A percentile compares a stretch with the other conserved stretches of the same genome.
phyloP scores from a whole-genome alignment of 108 stramenopile genomes.

The Cyclostephanos tholiformis region DNA sequence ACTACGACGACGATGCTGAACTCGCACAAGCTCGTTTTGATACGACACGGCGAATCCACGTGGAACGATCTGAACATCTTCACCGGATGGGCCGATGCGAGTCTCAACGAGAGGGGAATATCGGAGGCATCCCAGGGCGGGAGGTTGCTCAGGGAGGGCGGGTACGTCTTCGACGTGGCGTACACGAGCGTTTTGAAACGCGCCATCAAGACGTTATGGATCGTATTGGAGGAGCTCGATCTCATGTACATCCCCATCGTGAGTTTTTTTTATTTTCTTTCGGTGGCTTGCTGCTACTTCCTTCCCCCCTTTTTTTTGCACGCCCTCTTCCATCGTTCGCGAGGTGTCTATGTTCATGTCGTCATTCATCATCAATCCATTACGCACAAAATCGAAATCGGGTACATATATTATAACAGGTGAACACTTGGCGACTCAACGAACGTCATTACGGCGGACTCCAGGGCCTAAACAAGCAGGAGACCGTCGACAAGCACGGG shows the following conservation, averaged over 20 bases:
- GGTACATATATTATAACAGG: too few species aligned
- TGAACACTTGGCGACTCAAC: conserved; percentile 89
- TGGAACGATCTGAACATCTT: conserved; percentile 91
- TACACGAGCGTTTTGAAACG: conserved; percentile 97
- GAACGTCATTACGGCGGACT: conserved; percentile 93
- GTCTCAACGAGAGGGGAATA: conserved; percentile 85
- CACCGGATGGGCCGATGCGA: conserved; percentile 95
- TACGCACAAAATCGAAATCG: background rate
- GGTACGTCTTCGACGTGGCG: conserved; percentile 85
- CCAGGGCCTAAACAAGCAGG: conserved; percentile 96
- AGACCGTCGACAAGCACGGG: conserved; percentile 95
- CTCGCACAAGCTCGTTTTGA: conserved; percentile 48
- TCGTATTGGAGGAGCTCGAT: conserved; percentile 84
- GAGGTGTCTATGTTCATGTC: too few species aligned
- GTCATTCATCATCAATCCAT: too few species aligned
- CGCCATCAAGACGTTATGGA: conserved; percentile 91
- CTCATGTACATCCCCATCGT: conserved; percentile 94
- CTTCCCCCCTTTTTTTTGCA: too few species aligned
- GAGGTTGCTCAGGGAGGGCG: conserved; percentile 71
- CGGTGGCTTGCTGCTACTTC: too few species aligned
- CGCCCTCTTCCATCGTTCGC: too few species aligned
- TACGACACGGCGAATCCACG: conserved; percentile 97
- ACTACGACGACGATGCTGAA: conserved; percentile 17
- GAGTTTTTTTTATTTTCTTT: conserved; percentile 41
- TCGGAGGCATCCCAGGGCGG: conserved; percentile 88